phyloP scores from a whole-genome alignment of 2,329 filamentous ascomycete species.

The Colletotrichum euphorbiae region DNA sequence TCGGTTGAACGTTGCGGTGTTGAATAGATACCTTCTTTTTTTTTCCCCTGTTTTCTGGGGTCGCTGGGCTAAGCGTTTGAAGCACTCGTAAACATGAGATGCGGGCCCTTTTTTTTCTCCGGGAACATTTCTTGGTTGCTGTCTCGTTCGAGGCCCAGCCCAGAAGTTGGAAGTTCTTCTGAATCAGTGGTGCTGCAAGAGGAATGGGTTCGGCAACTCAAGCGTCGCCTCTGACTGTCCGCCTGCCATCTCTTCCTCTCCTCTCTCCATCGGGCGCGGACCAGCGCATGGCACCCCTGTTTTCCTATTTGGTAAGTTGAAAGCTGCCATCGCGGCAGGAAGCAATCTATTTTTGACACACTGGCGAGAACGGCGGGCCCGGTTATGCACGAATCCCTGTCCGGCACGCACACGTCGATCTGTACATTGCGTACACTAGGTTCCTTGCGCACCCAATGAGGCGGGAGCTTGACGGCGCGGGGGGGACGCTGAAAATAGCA shows the following conservation, averaged over 20 bases:
- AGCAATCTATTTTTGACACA: conserved; percentile 38
- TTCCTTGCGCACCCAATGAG: neutral
- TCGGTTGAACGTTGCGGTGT: neutral
- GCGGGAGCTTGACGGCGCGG: neutral
- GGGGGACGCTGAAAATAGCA: conserved; percentile 36
- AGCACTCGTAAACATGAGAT: no score
- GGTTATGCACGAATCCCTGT: conserved; percentile 25
- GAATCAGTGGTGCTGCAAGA: conserved; percentile 7
- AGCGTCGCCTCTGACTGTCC: neutral
- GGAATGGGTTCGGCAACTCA: neutral
- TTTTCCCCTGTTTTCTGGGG: neutral
- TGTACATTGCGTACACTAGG: conserved; percentile 13
- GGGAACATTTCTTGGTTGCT: no score
- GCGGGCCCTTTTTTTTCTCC: no score
- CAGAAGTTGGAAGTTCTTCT: neutral
- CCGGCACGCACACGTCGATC: conserved; percentile 34
- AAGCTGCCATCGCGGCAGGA: neutral
- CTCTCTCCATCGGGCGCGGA: neutral
- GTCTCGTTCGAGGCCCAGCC: no score
- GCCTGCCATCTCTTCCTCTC: conserved; percentile 2
- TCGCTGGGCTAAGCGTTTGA: no score
- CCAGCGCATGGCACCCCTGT: neutral
- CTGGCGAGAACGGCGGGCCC: conserved; percentile 25
- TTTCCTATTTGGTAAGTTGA: neutral
- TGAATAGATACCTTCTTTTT: no score